phyloP scores from a whole-genome alignment of 2,329 filamentous ascomycete species.

The Emericellopsis atlantica region DNA sequence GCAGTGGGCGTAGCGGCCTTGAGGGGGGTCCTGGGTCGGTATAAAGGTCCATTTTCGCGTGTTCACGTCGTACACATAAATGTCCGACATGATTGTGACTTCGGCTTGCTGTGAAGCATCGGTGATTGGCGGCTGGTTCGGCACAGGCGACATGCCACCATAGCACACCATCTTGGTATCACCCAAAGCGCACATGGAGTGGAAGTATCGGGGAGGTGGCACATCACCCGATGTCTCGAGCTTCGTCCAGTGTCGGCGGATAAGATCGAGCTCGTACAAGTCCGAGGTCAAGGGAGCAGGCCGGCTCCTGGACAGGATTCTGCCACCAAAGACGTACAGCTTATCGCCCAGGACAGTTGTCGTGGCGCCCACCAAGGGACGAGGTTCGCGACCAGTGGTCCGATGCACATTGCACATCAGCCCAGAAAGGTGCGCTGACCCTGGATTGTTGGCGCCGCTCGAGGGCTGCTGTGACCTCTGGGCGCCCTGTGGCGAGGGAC shows the following conservation, averaged over 20 bases:
- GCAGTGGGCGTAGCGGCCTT: constrained; percentile 93
- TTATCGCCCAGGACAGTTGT: constrained; percentile 93
- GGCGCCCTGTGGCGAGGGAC: constrained; percentile 34
- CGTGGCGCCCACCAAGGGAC: constrained; percentile 83
- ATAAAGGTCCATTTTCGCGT: constrained; percentile 79
- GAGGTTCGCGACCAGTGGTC: constrained; percentile 85
- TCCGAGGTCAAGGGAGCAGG: constrained; percentile 75
- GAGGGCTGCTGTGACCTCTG: neutral
- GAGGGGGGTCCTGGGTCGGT: constrained; percentile 66
- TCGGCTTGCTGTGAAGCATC: constrained; percentile 55
- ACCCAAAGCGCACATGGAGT: constrained; percentile 86
- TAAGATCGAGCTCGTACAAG: constrained; percentile 85
- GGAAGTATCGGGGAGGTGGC: constrained; percentile 88
- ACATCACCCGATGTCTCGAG: constrained; percentile 74
- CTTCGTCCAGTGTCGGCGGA: constrained; percentile 86
- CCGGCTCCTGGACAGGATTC: constrained; percentile 71
- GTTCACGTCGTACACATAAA: constrained; percentile 84
- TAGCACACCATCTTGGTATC: constrained; percentile 97
- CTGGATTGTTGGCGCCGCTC: constrained; percentile 15
- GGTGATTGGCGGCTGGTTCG: constrained; percentile 30
- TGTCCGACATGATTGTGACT: constrained; percentile 94
- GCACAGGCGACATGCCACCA: constrained; percentile 86
- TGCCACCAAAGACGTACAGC: constrained; percentile 90
- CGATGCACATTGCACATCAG: constrained; percentile 63
- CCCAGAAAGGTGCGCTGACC: constrained; percentile 48